Conservation (phyloP, 768 basidiomycete species). For the Thelephora ganbajun region DNA sequence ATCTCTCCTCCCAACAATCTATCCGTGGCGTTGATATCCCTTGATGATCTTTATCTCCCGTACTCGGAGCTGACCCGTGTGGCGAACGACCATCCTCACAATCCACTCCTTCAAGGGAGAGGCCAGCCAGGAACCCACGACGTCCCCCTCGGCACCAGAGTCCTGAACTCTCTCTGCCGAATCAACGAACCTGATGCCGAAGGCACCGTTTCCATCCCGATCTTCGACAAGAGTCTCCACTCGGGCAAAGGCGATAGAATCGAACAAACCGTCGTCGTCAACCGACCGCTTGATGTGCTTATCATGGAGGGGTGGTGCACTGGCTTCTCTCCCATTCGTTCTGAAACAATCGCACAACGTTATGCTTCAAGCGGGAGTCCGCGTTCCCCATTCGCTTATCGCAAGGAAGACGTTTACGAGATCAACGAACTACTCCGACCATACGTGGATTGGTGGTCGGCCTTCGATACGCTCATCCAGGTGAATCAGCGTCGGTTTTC, state of each 20-base stretch:
- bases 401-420: slow-evolving; percentile 39
- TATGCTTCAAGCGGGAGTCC: slow-evolving; percentile 17
- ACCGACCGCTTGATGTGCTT: slow-evolving; percentile 58
- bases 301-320: slow-evolving; percentile 95
- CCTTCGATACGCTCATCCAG: slow-evolving; percentile 67
- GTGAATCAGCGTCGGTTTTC: slow-evolving; percentile 23
- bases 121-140: slow-evolving; percentile 94
- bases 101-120: slow-evolving; percentile 64
- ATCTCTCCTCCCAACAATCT: slow-evolving; percentile 32
- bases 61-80: slow-evolving; percentile 45
- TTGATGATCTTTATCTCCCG: slow-evolving; percentile 81
- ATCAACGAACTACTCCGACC: slow-evolving; percentile 47
- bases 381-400: slow-evolving; percentile 23
- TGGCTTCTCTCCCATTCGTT: slow-evolving; percentile 60
- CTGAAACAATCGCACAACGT: slow-evolving; percentile 27
- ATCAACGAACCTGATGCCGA: slow-evolving; percentile 16
- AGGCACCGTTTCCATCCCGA: slow-evolving; percentile 46
- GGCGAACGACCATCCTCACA: slow-evolving; percentile 38
- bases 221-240: slow-evolving; percentile 79
- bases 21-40: slow-evolving; percentile 50
- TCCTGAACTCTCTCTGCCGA: slow-evolving; percentile 35
- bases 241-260: slow-evolving; percentile 77
- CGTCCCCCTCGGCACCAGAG: slow-evolving; percentile 40
- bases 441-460: slow-evolving; percentile 57
- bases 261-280: slow-evolving; percentile 29